A percentile compares a stretch with the other conserved stretches of the same genome.
These are phyloP conservation scores for Paramecium biaurelia DNA, from an alignment of 73 alveolate genomes.

Conservation along the genomic window DNA sequence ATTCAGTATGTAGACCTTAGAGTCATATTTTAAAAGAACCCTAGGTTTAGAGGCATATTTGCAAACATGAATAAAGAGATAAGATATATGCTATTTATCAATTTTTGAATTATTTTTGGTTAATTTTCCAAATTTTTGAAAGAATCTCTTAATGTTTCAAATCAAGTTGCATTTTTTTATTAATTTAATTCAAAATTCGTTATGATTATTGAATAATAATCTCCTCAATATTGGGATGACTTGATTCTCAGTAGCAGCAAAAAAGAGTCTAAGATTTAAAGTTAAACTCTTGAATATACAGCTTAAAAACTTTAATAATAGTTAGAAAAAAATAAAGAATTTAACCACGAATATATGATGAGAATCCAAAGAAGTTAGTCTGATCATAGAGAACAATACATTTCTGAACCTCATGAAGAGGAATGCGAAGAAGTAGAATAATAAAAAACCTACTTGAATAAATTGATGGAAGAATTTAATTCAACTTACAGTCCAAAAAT, in stretches of 20 bases:
- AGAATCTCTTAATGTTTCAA: not conserved
- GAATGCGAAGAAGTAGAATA: not conserved
- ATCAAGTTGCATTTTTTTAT: not conserved
- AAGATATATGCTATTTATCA: not conserved
- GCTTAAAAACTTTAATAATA: conserved; percentile 4
- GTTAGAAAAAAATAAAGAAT: conserved; percentile 31
- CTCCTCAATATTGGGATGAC: conserved; percentile 45
- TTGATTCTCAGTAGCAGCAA: not conserved
- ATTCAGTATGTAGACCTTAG: too few species aligned
- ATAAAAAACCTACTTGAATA: not conserved
- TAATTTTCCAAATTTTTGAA: not conserved
- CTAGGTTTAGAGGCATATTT: too few species aligned
- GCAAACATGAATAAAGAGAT: not conserved
- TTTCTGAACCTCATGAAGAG: conserved; percentile 31
- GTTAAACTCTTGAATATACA: not conserved
- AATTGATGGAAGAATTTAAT: conserved; percentile 16
- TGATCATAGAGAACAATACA: not conserved
- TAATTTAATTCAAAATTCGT: conserved; percentile 38
- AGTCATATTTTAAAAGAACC: too few species aligned
- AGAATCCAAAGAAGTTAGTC: conserved; percentile 10
- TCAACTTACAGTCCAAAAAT: conserved; percentile 6
- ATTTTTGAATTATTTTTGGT: not conserved
- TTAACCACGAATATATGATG: not conserved
- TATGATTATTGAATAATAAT: conserved; percentile 19
- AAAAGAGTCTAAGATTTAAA: not conserved